Evolutionary conservation across 1,139 yeast species (phyloP), one percentile per base, ranked within the genome.

Genomic region (Debaryomycetaceae sp.): DNA sequence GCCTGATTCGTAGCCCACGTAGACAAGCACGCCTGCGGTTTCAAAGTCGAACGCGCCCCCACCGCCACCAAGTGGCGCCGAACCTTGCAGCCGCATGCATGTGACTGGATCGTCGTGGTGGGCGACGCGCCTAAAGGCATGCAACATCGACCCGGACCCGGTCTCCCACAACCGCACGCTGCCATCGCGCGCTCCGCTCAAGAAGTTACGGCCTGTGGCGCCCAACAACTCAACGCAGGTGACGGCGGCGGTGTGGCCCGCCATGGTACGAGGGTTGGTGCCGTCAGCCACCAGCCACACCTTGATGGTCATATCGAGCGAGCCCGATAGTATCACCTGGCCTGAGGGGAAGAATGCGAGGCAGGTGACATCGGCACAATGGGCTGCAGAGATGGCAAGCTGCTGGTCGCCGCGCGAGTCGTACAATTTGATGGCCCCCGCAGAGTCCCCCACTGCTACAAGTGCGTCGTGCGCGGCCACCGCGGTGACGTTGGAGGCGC

Each of bases 111-210:
- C 75, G 14, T 38, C 49, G 18, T 46, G 44, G 34, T 61, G 50
- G 20, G 54, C 56, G 2, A 50, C 43, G 32, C 73, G 51, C 2
- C 36, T 33, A 31, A 76, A 63, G 3, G 56, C 51, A 38, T 66
- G 53, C 6, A 80, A 47, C 2, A 54, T 47, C 13, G 48, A 34
- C 0, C 78, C 84, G 2, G 70, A 48, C 0, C 83, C 80, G 45
- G 83, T 72, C 43, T 83, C 91, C 88, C 86, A 83, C 24, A 83
- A 45, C 27, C 57, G 60, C 2, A 78, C 59, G 0, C 70, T 48
- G 1, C 83, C 83, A 45, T 78, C 83, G 4, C 41, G 34, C 8
- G 75, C 65, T 3, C 73, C 59, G 2, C 74, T 67, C 17, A 80
- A 39, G 38, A 83, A 60, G 44, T 83, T 81, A 21, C 91, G 56